Evolutionary conservation across 2,329 filamentous ascomycete species (phyloP), one percentile per base, ranked within the genome.

Genomic region (Diplodia intermedia): DNA sequence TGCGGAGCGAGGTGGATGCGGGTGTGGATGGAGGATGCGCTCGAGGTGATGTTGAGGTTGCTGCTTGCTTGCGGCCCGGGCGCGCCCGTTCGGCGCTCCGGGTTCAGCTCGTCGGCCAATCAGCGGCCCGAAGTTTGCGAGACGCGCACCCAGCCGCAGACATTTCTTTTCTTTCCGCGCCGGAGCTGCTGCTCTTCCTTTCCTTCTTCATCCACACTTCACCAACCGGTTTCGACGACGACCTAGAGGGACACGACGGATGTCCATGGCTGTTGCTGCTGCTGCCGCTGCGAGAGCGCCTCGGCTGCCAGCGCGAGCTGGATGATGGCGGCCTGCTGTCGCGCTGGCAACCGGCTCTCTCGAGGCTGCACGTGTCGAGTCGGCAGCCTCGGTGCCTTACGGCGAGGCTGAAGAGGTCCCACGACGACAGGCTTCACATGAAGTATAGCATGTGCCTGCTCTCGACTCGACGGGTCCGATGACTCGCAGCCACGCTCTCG

Each of bases 11-110:
- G 33, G 15, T 14, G 12, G 29, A 11, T 20, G 31, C 8, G 31
- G 20, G 65, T 23, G 47, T 67, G 20, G 66, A 18, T 43, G 20
- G 62, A 38, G 14, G 62, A 47, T 55, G 62, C 36, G 61, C 61
- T 20, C n/a, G 43, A 47, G 56, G 33, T 53, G 65, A 67, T 67
- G 66, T 62, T 67, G 66, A 67, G 56, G 66, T 53, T 62, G 66
- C 38, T 12, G 43, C 3, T 33, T 54, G 47, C 31, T 54, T 53
- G 20, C 43, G 33, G 31, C 20, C 55, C 50, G 62, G 62, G 50
- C 50, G 50, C 33, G 31, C 50, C 29, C 65, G 65, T 40, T 31
- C 61, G 29, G 23, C 36, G 23, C 43, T 18, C 15, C 52, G 50
- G 62, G n/a, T 29, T 7, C 40, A 43, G 38, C 53, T 26, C 23